Conservation (phyloP, 495 filamentous ascomycete species). For the Lichina pygmaea region DNA sequence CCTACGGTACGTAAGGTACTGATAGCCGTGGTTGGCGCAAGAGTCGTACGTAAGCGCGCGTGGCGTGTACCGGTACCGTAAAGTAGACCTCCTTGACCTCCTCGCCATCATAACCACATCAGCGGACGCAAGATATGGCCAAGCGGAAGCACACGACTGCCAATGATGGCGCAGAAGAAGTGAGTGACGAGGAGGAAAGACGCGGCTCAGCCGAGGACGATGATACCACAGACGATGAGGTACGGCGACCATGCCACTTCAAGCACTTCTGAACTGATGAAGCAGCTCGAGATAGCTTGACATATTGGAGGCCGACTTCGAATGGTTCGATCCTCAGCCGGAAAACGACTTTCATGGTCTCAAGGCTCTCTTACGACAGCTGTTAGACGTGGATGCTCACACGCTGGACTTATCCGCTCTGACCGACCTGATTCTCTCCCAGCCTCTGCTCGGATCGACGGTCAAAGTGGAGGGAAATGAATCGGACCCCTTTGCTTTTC, state of each 20-base stretch:
- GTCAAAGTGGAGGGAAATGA: conserved; percentile 90
- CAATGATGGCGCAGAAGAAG: conserved; percentile 10
- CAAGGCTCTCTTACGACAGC: conserved; percentile 69
- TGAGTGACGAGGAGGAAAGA: conserved; percentile 16
- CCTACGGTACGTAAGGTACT: too few relatives aligned
- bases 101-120: background rate
- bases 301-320: conserved; percentile 88
- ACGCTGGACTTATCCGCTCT: conserved; percentile 71
- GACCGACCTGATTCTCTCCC: conserved; percentile 66
- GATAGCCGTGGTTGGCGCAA: too few relatives aligned
- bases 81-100: too few relatives aligned
- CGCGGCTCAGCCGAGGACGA: conserved; percentile 6
- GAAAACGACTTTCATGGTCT: conserved; percentile 84
- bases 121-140: conserved; percentile 12
- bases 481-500: conserved; percentile 80
- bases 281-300: conserved; percentile 36
- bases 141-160: conserved; percentile 24
- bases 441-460: conserved; percentile 72
- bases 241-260: background rate
- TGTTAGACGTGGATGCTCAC: conserved; percentile 71
- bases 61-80: too few relatives aligned
- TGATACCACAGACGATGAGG: conserved; percentile 9
- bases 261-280: too few relatives aligned
- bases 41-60: too few relatives aligned
- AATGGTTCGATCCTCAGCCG: conserved; percentile 88